Conservation (phyloP, 139 green algal species). For the Haematococcus lacustris region DNA sequence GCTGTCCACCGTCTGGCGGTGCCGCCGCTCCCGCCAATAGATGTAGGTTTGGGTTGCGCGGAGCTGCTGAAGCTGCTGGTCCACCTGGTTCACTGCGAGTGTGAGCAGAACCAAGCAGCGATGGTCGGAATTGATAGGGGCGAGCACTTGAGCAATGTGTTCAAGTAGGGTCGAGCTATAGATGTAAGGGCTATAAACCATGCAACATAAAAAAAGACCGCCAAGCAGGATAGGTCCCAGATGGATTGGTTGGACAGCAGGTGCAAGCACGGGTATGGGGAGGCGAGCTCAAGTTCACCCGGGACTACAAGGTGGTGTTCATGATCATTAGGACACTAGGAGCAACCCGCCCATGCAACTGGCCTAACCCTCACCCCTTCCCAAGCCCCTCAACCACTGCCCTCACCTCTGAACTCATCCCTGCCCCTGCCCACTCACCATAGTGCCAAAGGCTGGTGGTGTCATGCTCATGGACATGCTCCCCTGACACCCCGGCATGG, state of each 20-base stretch:
- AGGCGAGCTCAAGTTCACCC: no score
- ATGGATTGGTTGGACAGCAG: no score
- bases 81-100: conserved; percentile 38
- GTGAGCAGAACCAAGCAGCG: background rate
- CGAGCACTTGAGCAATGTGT: background rate
- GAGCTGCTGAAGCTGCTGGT: conserved; percentile 39
- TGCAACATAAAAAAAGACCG: background rate
- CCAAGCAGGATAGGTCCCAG: no score
- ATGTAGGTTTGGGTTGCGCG: conserved; percentile 38
- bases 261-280: no score
- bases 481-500: conserved; percentile 17
- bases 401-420: background rate
- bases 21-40: conserved; percentile 49
- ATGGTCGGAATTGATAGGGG: background rate
- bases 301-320: no score
- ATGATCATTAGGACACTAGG: background rate
- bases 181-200: background rate
- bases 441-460: conserved; percentile 40
- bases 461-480: conserved; percentile 41
- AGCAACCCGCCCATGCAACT: no score
- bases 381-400: background rate
- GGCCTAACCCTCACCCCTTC: background rate
- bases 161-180: background rate
- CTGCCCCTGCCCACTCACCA: conserved; percentile 9
- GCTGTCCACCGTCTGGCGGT: conserved; percentile 43